Evolutionary conservation across 139 green algal species (phyloP).

Genomic region (Trebouxia sp.): DNA sequence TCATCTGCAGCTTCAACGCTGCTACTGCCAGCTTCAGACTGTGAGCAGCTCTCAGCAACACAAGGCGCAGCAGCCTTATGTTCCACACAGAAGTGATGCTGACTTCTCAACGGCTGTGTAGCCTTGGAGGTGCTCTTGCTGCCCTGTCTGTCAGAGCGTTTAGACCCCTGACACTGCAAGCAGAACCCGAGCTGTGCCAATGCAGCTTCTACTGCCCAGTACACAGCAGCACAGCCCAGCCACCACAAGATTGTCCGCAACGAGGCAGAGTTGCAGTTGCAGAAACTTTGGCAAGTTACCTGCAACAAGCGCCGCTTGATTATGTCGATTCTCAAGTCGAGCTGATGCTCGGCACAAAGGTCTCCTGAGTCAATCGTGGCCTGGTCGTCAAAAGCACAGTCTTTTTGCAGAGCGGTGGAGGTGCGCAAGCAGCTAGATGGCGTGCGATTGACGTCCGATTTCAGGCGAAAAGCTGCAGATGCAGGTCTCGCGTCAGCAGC

Average conservation of each 20-base stretch:
- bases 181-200: neutral
- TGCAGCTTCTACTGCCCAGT: no score
- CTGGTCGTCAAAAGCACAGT: neutral
- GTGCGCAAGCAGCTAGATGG: neutral
- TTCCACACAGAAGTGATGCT: constrained; percentile 11
- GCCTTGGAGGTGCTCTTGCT: neutral
- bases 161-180: neutral
- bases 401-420: neutral
- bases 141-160: neutral
- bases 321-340: neutral
- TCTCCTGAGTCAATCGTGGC: neutral
- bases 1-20: neutral
- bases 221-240: no score
- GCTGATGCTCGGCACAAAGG: neutral
- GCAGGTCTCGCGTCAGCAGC: neutral
- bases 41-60: neutral
- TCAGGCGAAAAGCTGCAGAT: no score
- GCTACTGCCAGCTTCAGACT: neutral
- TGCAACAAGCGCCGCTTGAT: neutral
- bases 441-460: neutral
- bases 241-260: no score
- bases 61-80: neutral
- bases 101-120: neutral
- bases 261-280: no score
- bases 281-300: neutral